Evolutionary conservation across 768 basidiomycete genomes (phyloP).

Genomic region (Tricholoma flavovirens): DNA sequence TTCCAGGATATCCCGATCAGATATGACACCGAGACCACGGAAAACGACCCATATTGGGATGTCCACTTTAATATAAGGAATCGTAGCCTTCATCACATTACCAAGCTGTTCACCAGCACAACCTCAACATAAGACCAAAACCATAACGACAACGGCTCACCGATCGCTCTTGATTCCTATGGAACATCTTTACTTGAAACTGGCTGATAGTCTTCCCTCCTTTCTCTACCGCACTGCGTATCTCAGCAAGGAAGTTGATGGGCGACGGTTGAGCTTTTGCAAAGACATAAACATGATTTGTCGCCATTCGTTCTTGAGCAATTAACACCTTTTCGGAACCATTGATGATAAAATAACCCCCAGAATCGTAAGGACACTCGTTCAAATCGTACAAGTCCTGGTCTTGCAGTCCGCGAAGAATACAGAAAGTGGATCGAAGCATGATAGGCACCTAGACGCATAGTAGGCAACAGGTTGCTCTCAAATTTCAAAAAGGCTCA

Average conservation of each 20-base stretch:
- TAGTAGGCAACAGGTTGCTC: neutral
- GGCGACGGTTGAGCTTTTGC: constrained; percentile 96
- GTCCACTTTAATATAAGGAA: constrained; percentile 97
- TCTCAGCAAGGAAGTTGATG: constrained; percentile 93
- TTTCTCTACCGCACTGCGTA: constrained; percentile 95
- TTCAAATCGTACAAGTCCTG: constrained; percentile 85
- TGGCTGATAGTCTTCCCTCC: constrained; percentile 97
- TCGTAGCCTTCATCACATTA: constrained; percentile 93
- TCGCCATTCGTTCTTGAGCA: constrained; percentile 99
- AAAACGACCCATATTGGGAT: constrained; percentile 99
- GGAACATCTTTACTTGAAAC: constrained; percentile 97
- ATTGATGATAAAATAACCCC: constrained; percentile 99
- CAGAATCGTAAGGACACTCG: constrained; percentile 98
- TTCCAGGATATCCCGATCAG: constrained; percentile 94
- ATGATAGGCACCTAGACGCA: constrained; percentile 86
- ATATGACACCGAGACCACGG: constrained; percentile 94
- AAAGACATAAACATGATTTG: constrained; percentile 98
- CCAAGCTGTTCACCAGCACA: constrained; percentile 49
- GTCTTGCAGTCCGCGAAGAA: constrained; percentile 73
- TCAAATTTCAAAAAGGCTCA: constrained; percentile 26
- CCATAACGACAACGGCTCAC: constrained; percentile 41
- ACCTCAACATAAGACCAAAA: constrained; percentile 7
- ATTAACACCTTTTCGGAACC: constrained; percentile 99
- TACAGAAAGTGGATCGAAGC: constrained; percentile 94
- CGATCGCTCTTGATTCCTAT: constrained; percentile 81